Evolutionary conservation across 2,329 filamentous ascomycete species (phyloP).

Genomic region (Botryotinia calthae): DNA sequence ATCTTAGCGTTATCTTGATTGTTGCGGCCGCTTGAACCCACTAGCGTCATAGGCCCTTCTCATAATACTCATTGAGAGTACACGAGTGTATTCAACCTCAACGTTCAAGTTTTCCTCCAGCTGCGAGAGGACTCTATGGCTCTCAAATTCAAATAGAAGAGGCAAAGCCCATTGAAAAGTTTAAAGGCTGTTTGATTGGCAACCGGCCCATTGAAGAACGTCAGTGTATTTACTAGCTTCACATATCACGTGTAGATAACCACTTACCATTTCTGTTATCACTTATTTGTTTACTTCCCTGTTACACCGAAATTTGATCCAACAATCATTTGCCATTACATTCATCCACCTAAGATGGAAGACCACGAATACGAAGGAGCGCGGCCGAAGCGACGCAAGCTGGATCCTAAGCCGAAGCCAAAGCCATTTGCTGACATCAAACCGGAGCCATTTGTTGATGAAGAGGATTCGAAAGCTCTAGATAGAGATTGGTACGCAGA

Average conservation of each 20-base stretch:
- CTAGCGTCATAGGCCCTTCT: background rate
- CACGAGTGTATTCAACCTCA: background rate
- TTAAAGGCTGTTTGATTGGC: background rate
- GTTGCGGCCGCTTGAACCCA: conserved; percentile 16
- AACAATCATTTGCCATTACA: background rate
- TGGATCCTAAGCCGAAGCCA: conserved; percentile 56
- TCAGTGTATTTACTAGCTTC: background rate
- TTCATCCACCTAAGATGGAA: conserved; percentile 37
- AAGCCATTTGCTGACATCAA: conserved; percentile 49
- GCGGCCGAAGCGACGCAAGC: conserved; percentile 63
- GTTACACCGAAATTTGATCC: background rate
- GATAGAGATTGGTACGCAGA: conserved; percentile 93
- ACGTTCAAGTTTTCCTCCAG: background rate
- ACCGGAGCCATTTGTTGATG: conserved; percentile 58
- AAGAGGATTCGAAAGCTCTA: conserved; percentile 70
- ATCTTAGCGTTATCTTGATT: conserved; percentile 18
- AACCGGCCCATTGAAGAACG: background rate
- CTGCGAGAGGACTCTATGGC: background rate
- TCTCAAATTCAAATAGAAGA: background rate
- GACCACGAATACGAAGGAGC: conserved; percentile 40
- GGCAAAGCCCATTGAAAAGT: background rate
- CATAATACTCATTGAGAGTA: background rate
- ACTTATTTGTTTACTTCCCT: background rate
- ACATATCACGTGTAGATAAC: background rate
- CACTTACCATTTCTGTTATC: background rate